Base-by-base conservation (phyloP, 2,329 filamentous ascomycete genomes). In the Pseudogymnoascus sp. region DNA sequence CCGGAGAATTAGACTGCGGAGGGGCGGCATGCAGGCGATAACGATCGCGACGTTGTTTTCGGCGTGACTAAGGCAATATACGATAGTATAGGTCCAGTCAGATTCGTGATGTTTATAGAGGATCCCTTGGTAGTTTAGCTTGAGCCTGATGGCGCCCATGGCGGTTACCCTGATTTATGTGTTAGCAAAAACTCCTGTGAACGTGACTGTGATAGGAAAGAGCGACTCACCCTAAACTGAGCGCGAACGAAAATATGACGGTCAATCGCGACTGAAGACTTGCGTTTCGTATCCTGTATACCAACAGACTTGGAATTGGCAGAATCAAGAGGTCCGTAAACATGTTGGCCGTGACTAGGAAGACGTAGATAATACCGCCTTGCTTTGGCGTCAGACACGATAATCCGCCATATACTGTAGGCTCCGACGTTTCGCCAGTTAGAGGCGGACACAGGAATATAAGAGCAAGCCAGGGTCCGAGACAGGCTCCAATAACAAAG, bases 251-350 rank as follows among this genome's bases (percentile, higher is more conserved):
- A 34, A 56, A 56, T 34, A 56, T 56, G 50, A 56, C 50, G 8
- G 50, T 56, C 28, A 56, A 56, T 31, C 50, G 50, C 50, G 50
- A 56, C 50, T 56, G 50, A 18, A 56, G 50, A 56, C 50, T 56
- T 56, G 50, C 25, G 25, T 56, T 56, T 56, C 50, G 50, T 56
- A 56, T 56, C 16, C 50, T 56, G 28, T 56, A 56, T 56, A 56
- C 50, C 28, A 56, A 56, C 50, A 56, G 28, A 56, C 50, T 56
- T 3, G 50, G 50, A 56, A 56, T 56, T 4, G 50, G 50, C n/a
- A 56, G 50, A 18, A 56, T 56, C 50, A 56, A 56, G 50, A 56
- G 50, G 11, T 56, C 50, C 50, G 50, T 56, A 56, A 56, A 56
- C 50, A 56, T 56, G 28, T 56, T 56, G 50, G 50, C 50, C n/a